phyloP scores from a whole-genome alignment of 331 rosid species.

The Acacia concinna region DNA sequence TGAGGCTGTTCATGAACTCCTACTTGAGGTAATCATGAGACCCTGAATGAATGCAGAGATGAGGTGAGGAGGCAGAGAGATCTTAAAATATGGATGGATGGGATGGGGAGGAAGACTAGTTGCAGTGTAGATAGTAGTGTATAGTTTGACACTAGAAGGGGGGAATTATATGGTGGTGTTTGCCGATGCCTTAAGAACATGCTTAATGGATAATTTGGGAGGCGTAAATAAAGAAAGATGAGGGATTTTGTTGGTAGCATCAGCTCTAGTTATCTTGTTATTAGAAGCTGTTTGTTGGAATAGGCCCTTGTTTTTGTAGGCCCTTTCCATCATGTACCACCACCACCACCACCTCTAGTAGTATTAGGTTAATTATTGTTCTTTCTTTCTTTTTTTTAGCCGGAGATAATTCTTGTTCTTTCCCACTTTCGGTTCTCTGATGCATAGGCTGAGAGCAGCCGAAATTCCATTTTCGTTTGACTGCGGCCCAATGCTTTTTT shows the following conservation, averaged over 20 bases:
- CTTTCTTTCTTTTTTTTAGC: no score
- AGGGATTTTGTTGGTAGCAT: conserved; percentile 31
- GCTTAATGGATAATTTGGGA: conserved; percentile 27
- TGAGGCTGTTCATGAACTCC: conserved; percentile 76
- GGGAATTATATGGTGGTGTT: conserved; percentile 6
- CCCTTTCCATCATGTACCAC: conserved; percentile 44
- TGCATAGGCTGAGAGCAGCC: conserved; percentile 20
- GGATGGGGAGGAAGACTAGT: conserved; percentile 16
- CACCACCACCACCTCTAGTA: background rate
- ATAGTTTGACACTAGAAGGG: conserved; percentile 31
- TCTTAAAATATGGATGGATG: conserved; percentile 9
- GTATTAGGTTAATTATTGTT: background rate
- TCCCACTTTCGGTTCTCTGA: background rate
- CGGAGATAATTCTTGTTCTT: background rate
- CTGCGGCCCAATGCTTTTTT: conserved; percentile 55
- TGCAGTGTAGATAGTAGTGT: conserved; percentile 39
- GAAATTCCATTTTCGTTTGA: conserved; percentile 23
- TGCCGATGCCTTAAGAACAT: conserved; percentile 30
- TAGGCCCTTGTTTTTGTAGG: conserved; percentile 69
- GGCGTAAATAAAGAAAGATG: conserved; percentile 35
- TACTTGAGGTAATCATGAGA: conserved; percentile 50
- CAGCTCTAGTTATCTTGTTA: conserved; percentile 35
- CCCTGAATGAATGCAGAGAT: conserved; percentile 11
- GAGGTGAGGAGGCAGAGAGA: conserved; percentile 18
- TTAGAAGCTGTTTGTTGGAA: conserved; percentile 47